Evolutionary conservation across 2,329 filamentous ascomycete genomes (phyloP), one percentile per base, ranked within the genome.

Genomic region (Coniochaeta pulveracea): DNA sequence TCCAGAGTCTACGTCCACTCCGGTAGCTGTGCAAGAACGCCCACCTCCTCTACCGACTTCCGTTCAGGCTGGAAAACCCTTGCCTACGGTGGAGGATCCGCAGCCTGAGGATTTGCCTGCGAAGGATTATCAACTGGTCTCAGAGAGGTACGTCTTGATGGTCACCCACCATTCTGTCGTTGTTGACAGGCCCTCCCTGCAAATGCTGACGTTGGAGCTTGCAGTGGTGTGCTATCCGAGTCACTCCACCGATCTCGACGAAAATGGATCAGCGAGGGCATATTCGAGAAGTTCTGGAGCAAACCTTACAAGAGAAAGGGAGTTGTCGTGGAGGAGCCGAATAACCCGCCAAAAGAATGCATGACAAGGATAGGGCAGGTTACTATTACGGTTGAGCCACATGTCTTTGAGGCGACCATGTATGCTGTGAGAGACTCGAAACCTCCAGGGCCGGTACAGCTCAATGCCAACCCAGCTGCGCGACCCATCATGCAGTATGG

Each of bases 241-340:
- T 85, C 83, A 3, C 65, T 91, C 17, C 60, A 71, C 32, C 70
- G 81, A 47, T 91, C 84, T 47, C 76, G 81, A 38, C 66, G 77
- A 37, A 74, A 70, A 66, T 86, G 80, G 80, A 69, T 80, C 16
- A 69, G 63, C 48, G 75, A 80, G 43, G 78, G 79, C 19, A 66
- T 85, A 30, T 84, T 86, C 45, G 77, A 85, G 44, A 80, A 76
- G 47, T 85, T 81, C 53, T 86, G 80, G 80, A 71, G 76, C 7
- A 85, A 85, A 49, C 79, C 80, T 3, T 62, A 62, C 26, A 81
- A 80, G 56, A 71, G 72, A 40, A 83, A 80, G 52, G 75, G 77
- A 26, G 69, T 72, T 3, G 54, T 75, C 16, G 66, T 69, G 35
- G 76, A 79, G 44, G 72, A 77, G 33, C 63, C 69, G 5, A 74